Conservation (phyloP, 2,329 filamentous ascomycete genomes). For the Trichoderma simmonsii region DNA sequence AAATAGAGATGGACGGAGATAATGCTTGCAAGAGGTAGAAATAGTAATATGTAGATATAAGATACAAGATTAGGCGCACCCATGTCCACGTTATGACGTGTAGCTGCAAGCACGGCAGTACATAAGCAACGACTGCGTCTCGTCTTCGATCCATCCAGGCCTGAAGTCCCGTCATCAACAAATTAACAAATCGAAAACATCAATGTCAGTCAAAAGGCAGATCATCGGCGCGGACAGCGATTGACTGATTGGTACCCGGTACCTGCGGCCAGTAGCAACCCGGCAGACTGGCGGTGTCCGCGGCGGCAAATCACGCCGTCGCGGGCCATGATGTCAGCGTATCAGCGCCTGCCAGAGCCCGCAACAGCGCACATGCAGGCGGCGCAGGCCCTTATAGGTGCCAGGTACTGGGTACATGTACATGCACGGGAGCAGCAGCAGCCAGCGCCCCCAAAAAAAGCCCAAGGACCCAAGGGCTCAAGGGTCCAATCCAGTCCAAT, state of each 20-base stretch:
- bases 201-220: neutral
- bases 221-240: neutral
- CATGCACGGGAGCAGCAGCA: neutral
- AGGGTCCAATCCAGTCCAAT: neutral
- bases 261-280: neutral
- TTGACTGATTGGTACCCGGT: neutral
- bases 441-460: neutral
- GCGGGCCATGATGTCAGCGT: constrained; percentile 14
- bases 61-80: neutral
- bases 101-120: neutral
- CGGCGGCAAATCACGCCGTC: constrained; percentile 9
- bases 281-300: constrained; percentile 16
- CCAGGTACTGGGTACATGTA: constrained; percentile 3
- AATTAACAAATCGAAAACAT: neutral
- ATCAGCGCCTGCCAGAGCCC: neutral
- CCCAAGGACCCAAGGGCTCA: neutral
- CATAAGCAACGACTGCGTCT: neutral
- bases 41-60: neutral
- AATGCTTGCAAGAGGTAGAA: neutral
- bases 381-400: neutral
- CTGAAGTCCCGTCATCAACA: neutral
- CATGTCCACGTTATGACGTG: neutral
- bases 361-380: constrained; percentile 6
- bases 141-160: too few species aligned
- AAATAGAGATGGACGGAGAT: neutral